Conservation (phyloP, 495 filamentous ascomycete genomes). For the Podospora pseudopauciseta region DNA sequence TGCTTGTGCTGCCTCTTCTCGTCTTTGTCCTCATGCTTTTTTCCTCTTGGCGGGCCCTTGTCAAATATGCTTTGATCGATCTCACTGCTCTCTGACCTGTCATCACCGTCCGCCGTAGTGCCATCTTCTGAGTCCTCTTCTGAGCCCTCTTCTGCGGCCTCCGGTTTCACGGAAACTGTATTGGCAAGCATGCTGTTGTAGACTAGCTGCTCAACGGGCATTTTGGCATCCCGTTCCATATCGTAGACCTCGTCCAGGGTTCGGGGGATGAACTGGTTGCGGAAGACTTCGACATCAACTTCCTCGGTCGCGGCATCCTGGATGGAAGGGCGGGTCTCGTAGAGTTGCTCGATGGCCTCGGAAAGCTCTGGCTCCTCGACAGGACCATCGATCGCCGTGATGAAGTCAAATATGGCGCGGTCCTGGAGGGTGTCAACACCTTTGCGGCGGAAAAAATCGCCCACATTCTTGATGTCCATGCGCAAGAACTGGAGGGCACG, state of each 20-base stretch:
- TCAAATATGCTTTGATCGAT: conserved; percentile 53
- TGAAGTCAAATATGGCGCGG: conserved; percentile 71
- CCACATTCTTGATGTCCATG: conserved; percentile 96
- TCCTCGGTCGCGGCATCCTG: conserved; percentile 51
- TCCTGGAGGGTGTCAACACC: conserved; percentile 76
- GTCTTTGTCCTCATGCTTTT: conserved; percentile 87
- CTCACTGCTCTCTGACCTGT: conserved; percentile 30
- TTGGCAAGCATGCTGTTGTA: conserved; percentile 78
- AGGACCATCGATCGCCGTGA: conserved; percentile 56
- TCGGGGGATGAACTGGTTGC: conserved; percentile 92
- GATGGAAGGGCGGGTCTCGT: conserved; percentile 40
- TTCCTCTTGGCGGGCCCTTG: conserved; percentile 73
- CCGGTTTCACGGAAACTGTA: conserved; percentile 50
- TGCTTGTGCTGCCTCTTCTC: conserved; percentile 84
- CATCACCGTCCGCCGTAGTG: conserved; percentile 47
- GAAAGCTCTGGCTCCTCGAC: conserved; percentile 45
- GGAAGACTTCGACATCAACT: conserved; percentile 85
- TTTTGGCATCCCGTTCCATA: conserved; percentile 81
- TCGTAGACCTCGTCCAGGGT: conserved; percentile 94
- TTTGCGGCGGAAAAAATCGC: conserved; percentile 83
- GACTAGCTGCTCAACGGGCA: conserved; percentile 67
- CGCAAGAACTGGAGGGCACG: conserved; percentile 85
- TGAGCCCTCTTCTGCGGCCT: conserved; percentile 36
- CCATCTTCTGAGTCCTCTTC: conserved; percentile 42
- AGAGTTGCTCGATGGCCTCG: conserved; percentile 46